Percentiles rank a stretch among this genome's conserved stretches.
These are phyloP conservation scores for Sclerotinia borealis DNA, from an alignment of 2,329 filamentous ascomycete genomes.

Conservation along the genomic window DNA sequence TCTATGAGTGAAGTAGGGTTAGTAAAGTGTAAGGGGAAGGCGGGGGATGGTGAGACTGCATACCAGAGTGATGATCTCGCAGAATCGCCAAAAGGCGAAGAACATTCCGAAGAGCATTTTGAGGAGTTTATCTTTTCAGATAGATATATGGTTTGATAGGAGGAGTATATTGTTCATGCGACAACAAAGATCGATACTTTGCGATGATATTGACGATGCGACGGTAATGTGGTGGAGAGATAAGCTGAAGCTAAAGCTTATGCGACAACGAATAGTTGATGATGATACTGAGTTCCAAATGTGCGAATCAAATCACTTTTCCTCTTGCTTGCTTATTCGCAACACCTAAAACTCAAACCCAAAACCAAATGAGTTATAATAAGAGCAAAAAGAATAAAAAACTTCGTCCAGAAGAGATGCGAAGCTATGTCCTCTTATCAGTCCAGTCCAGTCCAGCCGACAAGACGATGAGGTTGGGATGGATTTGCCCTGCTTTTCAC, in stretches of 20 bases:
- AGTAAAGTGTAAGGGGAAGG: background rate
- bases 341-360: background rate
- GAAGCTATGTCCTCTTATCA: constrained; percentile 1
- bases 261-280: constrained; percentile 1
- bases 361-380: background rate
- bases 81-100: constrained; percentile 57
- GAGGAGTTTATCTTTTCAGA: background rate
- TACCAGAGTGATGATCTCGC: constrained; percentile 59
- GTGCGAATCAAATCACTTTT: background rate
- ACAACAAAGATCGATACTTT: background rate
- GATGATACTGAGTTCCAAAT: background rate
- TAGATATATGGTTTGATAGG: background rate
- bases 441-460: no score
- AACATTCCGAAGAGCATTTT: constrained; percentile 57
- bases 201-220: background rate
- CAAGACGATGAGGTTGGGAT: background rate
- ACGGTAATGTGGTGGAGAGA: background rate
- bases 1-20: constrained; percentile 37
- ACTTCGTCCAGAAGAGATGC: background rate
- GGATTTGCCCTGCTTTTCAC: constrained; percentile 5
- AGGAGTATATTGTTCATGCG: background rate
- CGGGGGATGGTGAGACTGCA: constrained; percentile 22
- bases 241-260: background rate
- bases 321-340: background rate
- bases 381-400: background rate